These are phyloP conservation scores for Xylaria venustula DNA, from an alignment of 495 filamentous ascomycete species.

Conservation along the genomic window DNA sequence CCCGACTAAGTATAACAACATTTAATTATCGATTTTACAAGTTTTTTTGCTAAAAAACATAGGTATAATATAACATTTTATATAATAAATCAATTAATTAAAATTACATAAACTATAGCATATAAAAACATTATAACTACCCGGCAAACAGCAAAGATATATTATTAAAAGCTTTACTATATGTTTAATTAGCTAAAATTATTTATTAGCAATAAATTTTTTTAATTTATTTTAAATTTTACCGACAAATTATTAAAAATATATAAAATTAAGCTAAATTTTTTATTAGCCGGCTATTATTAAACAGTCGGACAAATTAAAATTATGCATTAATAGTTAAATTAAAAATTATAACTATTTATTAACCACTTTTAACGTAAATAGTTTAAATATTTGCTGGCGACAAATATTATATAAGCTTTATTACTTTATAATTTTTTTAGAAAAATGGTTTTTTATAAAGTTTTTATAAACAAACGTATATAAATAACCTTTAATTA, in stretches of 20 bases:
- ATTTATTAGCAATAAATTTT: background rate
- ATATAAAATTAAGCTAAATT: constrained; percentile 3
- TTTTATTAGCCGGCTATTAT: too few relatives aligned
- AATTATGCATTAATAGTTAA: too few relatives aligned
- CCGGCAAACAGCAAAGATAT: background rate
- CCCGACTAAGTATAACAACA: background rate
- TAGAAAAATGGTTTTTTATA: too few relatives aligned
- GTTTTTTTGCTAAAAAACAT: background rate
- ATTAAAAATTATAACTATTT: background rate
- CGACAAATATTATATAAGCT: too few relatives aligned
- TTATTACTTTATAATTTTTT: too few relatives aligned
- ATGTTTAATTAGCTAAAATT: background rate
- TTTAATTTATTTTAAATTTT: background rate
- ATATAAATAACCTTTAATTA: too few relatives aligned
- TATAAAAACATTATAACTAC: background rate
- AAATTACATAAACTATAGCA: background rate
- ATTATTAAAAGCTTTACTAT: too few relatives aligned
- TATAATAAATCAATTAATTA: too few relatives aligned
- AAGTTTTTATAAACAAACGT: too few relatives aligned
- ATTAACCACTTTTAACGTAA: too few relatives aligned
- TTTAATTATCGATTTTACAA: background rate
- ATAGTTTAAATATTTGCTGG: too few relatives aligned
- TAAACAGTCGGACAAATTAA: too few relatives aligned
- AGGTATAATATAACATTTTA: background rate
- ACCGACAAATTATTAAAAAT: background rate